A percentile compares a stretch with the other conserved stretches of the same genome.
Evolutionary conservation across 331 rosid genomes (phyloP).

Genomic region (Rosa hybrid): DNA sequence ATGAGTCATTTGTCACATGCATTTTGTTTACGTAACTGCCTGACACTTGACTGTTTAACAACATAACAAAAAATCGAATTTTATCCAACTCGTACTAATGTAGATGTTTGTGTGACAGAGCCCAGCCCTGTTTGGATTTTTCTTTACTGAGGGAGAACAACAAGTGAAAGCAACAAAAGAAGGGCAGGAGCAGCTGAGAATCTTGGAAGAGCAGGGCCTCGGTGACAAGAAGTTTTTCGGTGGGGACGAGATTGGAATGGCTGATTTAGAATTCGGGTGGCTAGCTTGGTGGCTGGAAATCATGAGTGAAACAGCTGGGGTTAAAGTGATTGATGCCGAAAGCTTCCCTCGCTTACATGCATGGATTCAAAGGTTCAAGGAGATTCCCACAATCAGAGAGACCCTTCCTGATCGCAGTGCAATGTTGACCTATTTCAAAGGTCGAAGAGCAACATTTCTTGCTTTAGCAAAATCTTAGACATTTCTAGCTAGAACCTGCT

Average conservation of each 20-base stretch:
- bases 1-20: neutral
- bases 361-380: conserved; percentile 27
- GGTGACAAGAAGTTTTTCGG: conserved; percentile 21
- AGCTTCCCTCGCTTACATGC: conserved; percentile 18
- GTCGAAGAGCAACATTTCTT: neutral
- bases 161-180: conserved; percentile 20
- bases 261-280: conserved; percentile 25
- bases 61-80: neutral
- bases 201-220: conserved; percentile 29
- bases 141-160: conserved; percentile 16
- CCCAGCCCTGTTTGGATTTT: neutral
- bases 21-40: neutral
- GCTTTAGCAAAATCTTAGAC: neutral
- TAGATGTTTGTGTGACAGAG: neutral
- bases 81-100: neutral
- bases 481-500: neutral
- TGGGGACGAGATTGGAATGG: conserved; percentile 16
- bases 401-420: conserved; percentile 5
- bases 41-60: too few relatives aligned
- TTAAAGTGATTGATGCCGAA: conserved; percentile 3
- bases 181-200: conserved; percentile 4
- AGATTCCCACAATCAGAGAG: conserved; percentile 12
- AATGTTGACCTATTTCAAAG: neutral
- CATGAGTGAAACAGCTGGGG: conserved; percentile 9
- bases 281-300: conserved; percentile 9